A percentile compares a stretch with the other conserved stretches of the same genome.
These are phyloP conservation scores for Silene uniflora DNA, from an alignment of 148 eudicot species.

Conservation along the genomic window DNA sequence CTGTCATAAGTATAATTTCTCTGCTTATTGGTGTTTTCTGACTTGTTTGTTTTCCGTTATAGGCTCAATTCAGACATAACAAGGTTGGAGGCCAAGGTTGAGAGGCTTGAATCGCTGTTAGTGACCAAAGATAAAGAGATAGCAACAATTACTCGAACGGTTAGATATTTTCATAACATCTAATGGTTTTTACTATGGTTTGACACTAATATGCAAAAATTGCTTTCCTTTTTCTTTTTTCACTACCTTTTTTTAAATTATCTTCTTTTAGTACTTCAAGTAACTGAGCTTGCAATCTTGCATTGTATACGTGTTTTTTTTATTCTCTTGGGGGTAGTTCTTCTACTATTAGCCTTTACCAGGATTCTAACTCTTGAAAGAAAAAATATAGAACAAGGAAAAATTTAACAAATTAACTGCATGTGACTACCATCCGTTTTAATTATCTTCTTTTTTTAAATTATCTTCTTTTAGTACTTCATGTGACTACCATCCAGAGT, in stretches of 20 bases:
- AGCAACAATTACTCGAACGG: constrained; percentile 91
- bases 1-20: not conserved
- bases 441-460: no score
- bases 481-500: not conserved
- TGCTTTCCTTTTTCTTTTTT: not conserved
- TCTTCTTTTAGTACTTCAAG: not conserved
- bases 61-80: constrained; percentile 88
- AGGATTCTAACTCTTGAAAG: no score
- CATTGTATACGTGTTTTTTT: not conserved
- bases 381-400: not conserved
- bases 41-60: constrained; percentile 15
- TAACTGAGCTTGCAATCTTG: not conserved
- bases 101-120: constrained; percentile 81
- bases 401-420: not conserved
- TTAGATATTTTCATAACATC: constrained; percentile 27
- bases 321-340: not conserved
- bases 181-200: not conserved
- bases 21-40: constrained; percentile 4
- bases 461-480: no score
- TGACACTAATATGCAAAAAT: not conserved
- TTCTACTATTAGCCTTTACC: no score
- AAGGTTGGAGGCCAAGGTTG: constrained; percentile 93
- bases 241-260: not conserved
- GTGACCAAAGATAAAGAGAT: constrained; percentile 90
- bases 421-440: not conserved